phyloP scores from a whole-genome alignment of 1,139 yeast species.

The Pichia sp. region DNA sequence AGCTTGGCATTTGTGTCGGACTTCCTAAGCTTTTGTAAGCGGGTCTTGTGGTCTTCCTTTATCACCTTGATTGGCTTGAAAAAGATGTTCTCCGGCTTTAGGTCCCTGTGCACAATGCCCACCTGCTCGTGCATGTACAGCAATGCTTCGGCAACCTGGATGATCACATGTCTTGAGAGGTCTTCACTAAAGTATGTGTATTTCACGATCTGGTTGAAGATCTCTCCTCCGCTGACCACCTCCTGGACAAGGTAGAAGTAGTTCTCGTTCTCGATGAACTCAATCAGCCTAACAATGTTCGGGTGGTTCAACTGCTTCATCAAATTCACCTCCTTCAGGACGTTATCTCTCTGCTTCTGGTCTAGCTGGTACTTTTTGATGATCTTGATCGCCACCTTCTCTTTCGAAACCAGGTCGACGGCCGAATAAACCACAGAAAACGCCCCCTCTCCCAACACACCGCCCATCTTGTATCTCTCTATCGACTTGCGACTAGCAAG shows the following conservation, averaged over 20 bases:
- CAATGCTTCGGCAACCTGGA: conserved; percentile 79
- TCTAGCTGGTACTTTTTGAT: conserved; percentile 66
- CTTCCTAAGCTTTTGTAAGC: conserved; percentile 44
- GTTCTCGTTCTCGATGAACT: conserved; percentile 58
- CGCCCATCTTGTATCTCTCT: conserved; percentile 42
- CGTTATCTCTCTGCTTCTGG: conserved; percentile 53
- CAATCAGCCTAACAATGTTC: conserved; percentile 66
- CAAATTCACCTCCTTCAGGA: conserved; percentile 77
- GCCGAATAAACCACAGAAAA: conserved; percentile 85
- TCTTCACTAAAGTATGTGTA: conserved; percentile 87
- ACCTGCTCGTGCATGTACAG: conserved; percentile 73
- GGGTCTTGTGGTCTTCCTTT: conserved; percentile 40
- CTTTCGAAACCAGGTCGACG: conserved; percentile 41
- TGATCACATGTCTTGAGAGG: conserved; percentile 75
- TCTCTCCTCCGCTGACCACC: conserved; percentile 87
- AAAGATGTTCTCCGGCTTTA: conserved; percentile 88
- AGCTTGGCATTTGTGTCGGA: conserved; percentile 70
- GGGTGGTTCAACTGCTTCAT: conserved; percentile 72
- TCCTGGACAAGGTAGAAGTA: conserved; percentile 81
- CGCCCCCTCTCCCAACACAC: conserved; percentile 78
- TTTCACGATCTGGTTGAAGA: conserved; percentile 54
- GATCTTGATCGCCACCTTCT: conserved; percentile 75
- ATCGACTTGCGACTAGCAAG: conserved; percentile 47
- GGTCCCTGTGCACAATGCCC: conserved; percentile 91
- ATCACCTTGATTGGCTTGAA: conserved; percentile 69